Base-by-base conservation (phyloP, 2,329 filamentous ascomycete genomes). In the Monosporascus sp. region DNA sequence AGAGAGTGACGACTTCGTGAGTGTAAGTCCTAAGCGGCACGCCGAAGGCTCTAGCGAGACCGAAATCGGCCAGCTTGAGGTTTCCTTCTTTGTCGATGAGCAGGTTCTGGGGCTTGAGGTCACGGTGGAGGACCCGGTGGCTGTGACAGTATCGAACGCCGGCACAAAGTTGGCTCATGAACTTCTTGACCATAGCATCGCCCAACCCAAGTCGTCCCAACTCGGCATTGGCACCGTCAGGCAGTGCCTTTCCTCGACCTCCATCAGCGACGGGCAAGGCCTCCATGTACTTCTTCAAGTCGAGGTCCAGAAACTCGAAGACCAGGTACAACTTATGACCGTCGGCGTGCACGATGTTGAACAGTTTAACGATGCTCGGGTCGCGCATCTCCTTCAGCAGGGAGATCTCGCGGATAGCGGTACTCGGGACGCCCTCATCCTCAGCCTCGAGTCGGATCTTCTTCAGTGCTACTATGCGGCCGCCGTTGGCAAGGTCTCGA, bases 271-370 rank as follows among this genome's bases (percentile, higher is more conserved):
- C 85, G 4, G 90, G 90, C 44, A 96, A 80, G 7, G 90, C 83
- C 72, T 96, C 91, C 90, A 96, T 96, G 73, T 95, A 96, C 72
- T 95, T 96, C 77, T 96, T 96, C 63, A 96, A 77, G 65, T 96
- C 91, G 54, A 93, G 80, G 67, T 96, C 91, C 61, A 96, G 86
- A 72, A 89, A 96, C 70, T 96, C 91, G 60, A 92, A 89, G 62
- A 96, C 91, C 48, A 96, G 87, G 72, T 96, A 96, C 49, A 96
- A 83, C 76, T 96, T 96, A 76, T 96, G 90, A 53, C 91, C 90
- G 69, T 96, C 92, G 67, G 91, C 90, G 71, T 96, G 91, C 50
- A 96, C 90, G 61, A 96, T 96, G 76, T 96, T 96, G 67, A 92
- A 74, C 44, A 96, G 83, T 59, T 85, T 84, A 55, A 96, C 89